phyloP scores from a whole-genome alignment of 2,329 filamentous ascomycete genomes.

The Leptographium wingfieldii region DNA sequence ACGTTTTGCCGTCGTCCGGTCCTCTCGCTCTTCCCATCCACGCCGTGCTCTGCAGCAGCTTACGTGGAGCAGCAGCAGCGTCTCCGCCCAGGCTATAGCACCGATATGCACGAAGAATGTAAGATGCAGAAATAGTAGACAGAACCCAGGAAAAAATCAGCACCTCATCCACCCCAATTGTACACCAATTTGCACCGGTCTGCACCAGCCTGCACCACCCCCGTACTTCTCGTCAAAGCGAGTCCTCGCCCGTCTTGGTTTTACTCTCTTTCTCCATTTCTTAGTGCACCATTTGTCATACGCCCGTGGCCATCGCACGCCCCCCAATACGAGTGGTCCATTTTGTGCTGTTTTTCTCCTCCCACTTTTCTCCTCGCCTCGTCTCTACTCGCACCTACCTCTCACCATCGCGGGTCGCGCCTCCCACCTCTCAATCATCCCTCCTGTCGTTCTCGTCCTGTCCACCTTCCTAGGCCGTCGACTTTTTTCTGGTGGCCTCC shows the following conservation, averaged over 20 bases:
- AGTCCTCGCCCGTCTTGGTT: not conserved
- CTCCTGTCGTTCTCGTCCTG: not conserved
- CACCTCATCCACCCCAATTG: no score
- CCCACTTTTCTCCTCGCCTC: not conserved
- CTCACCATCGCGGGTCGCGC: not conserved
- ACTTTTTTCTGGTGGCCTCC: not conserved
- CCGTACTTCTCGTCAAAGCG: not conserved
- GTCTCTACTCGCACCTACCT: not conserved
- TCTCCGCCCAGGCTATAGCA: no score
- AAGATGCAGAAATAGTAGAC: no score
- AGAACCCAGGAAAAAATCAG: no score
- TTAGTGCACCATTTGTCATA: conserved; percentile 3
- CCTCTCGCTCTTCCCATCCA: no score
- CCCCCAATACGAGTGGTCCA: not conserved
- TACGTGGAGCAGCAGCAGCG: no score
- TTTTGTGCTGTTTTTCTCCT: not conserved
- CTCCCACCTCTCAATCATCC: not conserved
- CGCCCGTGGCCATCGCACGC: not conserved
- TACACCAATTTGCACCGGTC: no score
- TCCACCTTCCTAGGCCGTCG: not conserved
- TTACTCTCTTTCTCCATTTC: not conserved
- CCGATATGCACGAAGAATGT: no score
- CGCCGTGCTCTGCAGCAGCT: no score
- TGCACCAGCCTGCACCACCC: not conserved
- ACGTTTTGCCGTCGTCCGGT: no score